A percentile compares a stretch with the other conserved stretches of the same genome.
Conservation (phyloP, 257 asterid genomes). For the Scutellaria baicalensis region DNA sequence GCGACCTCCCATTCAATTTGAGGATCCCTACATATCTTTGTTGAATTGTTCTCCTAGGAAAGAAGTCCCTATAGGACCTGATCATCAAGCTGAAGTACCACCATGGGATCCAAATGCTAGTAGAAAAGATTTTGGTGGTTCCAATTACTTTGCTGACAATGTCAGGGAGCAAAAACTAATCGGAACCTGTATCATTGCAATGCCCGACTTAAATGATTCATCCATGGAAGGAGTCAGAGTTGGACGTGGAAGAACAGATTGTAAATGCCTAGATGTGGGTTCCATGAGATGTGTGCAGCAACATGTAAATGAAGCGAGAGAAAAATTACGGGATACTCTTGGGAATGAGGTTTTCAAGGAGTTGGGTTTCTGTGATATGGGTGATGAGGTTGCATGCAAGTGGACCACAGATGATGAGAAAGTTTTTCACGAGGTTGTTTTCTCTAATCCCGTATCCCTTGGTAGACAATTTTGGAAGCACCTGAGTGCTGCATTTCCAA, state of each 20-base stretch:
- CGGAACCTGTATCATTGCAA: conserved; percentile 42
- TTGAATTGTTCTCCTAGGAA: conserved; percentile 39
- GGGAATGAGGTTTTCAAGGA: conserved; percentile 36
- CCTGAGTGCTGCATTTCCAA: conserved; percentile 51
- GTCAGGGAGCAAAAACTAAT: conserved; percentile 21
- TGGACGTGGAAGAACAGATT: conserved; percentile 48
- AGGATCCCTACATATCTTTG: conserved; percentile 39
- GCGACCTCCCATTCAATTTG: conserved; percentile 22
- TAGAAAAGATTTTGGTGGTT: conserved; percentile 3
- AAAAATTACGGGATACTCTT: conserved; percentile 33
- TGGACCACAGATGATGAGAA: conserved; percentile 75
- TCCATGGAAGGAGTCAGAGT: conserved; percentile 21
- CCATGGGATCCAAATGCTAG: conserved; percentile 30
- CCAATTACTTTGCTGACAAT: neutral
- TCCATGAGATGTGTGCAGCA: conserved; percentile 76
- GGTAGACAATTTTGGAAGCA: conserved; percentile 69
- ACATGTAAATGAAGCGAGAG: conserved; percentile 63
- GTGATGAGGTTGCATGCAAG: conserved; percentile 54
- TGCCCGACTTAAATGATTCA: conserved; percentile 30
- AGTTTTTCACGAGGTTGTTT: conserved; percentile 54
- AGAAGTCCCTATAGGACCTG: conserved; percentile 62
- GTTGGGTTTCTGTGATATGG: conserved; percentile 67
- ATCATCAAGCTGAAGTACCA: conserved; percentile 67
- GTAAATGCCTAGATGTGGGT: conserved; percentile 58
- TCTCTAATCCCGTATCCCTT: conserved; percentile 48